Evolutionary conservation across 2,329 filamentous ascomycete species (phyloP), one percentile per base, ranked within the genome.

Genomic region (Cadophora gregata): DNA sequence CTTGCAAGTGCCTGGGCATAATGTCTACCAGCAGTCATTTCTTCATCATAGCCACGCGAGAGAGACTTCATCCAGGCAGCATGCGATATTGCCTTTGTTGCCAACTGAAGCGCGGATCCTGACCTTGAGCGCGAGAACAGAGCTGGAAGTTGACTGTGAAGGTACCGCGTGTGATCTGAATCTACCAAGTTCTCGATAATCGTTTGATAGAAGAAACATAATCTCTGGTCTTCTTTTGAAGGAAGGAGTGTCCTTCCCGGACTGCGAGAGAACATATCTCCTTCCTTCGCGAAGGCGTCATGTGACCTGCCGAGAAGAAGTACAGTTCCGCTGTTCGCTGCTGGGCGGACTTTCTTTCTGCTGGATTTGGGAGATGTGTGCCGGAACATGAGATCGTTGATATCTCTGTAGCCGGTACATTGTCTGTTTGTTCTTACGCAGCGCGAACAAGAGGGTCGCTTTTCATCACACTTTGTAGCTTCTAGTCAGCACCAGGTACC

Each of bases 331-430:
- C 33, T 2, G 2, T 38, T 25, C 3, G 3, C 33, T 6, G 14
- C n/a, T 38, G 59, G 9, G 42, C 58, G 55, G 3, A 31, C 7
- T 25, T 7, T 24, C 27, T 38, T 59, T n/a, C 14, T n/a, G 12
- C 29, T 66, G 19, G 48, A 24, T 25, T 56, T 60, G 10, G 38
- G n/a, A 38, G 24, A 24, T 51, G 29, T 36, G 12, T 53, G 29
- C n/a, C 61, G 64, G 47, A 70, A 70, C 14, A 70, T 68, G 29
- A 70, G 47, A 33, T 68, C 66, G 45, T 60, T 16, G n/a, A 61
- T 56, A 14, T 70, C 62, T 65, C 68, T 64, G 42, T 68, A 70
- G 36, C 66, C 68, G n/a, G 7, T 50, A 36, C 68, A 70, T 14
- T 25, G n/a, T 55, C 31, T 67, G 24, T 63, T 61, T 33, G 55